These are phyloP conservation scores for Rhypophila decipiens DNA, from an alignment of 495 filamentous ascomycete species.

Conservation along the genomic window DNA sequence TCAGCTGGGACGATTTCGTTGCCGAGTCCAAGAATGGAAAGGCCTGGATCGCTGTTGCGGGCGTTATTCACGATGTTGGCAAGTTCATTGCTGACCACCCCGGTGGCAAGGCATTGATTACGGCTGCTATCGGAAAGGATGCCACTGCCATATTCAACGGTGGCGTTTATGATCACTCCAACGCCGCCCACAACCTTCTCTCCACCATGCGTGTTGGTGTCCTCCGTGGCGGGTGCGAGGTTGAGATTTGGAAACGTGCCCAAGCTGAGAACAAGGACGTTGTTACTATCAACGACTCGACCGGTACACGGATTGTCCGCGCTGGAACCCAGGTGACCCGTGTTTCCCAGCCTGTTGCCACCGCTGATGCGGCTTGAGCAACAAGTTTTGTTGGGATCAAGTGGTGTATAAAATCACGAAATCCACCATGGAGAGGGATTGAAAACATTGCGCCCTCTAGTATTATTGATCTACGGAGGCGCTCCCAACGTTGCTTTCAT, in stretches of 20 bases:
- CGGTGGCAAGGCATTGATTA: constrained; percentile 93
- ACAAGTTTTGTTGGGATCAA: background rate
- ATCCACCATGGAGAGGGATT: too few relatives aligned
- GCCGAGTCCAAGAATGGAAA: constrained; percentile 76
- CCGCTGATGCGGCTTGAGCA: constrained; percentile 64
- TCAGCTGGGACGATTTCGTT: constrained; percentile 95
- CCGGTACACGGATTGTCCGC: constrained; percentile 78
- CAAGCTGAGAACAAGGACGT: constrained; percentile 85
- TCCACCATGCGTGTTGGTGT: constrained; percentile 96
- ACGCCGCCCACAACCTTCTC: constrained; percentile 94
- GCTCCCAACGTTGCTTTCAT: too few relatives aligned
- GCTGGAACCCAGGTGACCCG: constrained; percentile 88
- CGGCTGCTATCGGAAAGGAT: constrained; percentile 89
- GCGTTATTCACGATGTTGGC: constrained; percentile 91
- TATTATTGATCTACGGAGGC: too few relatives aligned
- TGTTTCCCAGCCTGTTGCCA: constrained; percentile 63
- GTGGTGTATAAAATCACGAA: too few relatives aligned
- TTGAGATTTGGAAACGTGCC: constrained; percentile 98
- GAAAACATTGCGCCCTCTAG: too few relatives aligned
- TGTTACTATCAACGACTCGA: constrained; percentile 70
- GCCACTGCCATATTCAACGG: constrained; percentile 99
- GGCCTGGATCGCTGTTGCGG: constrained; percentile 80
- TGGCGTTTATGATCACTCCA: constrained; percentile 95
- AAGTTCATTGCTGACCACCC: constrained; percentile 97
- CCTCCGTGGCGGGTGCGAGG: constrained; percentile 91